phyloP scores from a whole-genome alignment of 148 eudicot genomes.

The Chenopodium berlandieri region DNA sequence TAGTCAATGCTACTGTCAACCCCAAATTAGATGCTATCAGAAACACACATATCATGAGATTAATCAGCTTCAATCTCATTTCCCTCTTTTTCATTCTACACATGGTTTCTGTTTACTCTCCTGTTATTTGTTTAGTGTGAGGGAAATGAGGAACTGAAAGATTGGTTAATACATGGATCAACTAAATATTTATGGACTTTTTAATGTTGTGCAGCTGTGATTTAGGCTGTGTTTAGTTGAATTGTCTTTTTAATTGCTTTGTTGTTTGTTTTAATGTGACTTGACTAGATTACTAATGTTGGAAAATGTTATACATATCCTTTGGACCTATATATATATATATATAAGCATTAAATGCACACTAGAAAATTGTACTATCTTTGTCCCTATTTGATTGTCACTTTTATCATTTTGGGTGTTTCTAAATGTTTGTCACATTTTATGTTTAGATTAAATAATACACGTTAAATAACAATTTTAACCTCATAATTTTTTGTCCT shows the following conservation, averaged over 20 bases:
- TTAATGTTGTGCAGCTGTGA: not conserved
- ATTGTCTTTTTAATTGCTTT: no score
- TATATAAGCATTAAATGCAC: no score
- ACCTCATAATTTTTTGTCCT: no score
- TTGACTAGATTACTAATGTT: not conserved
- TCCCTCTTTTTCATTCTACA: not conserved
- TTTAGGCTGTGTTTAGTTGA: not conserved
- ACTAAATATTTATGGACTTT: not conserved
- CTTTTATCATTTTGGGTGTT: no score
- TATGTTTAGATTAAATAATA: no score
- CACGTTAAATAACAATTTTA: no score
- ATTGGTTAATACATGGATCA: not conserved
- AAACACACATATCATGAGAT: not conserved
- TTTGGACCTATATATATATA: no score
- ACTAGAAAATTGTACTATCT: no score
- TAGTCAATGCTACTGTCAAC: not conserved
- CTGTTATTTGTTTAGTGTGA: not conserved
- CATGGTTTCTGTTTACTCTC: not conserved
- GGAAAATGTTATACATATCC: no score
- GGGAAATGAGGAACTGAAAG: no score
- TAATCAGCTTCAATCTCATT: slow-evolving; percentile 3
- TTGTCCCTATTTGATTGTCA: no score
- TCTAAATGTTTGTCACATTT: no score
- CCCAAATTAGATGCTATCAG: not conserved
- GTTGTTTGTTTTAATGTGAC: not conserved